phyloP scores from a whole-genome alignment of 2,329 filamentous ascomycete species.

The Calonectria pteridis region DNA sequence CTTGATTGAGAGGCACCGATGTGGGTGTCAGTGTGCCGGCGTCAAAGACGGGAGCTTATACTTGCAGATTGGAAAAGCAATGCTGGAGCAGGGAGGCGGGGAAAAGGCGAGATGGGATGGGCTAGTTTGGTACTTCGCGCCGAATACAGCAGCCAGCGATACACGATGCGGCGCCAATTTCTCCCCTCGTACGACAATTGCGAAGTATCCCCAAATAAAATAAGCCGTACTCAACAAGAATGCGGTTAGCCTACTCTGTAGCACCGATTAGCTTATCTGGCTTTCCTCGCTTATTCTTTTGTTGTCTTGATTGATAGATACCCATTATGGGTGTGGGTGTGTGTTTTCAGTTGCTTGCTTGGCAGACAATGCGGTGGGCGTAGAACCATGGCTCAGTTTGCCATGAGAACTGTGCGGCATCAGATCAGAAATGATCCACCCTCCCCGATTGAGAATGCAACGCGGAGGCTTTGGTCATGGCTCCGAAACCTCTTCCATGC shows the following conservation, averaged over 20 bases:
- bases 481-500: not conserved
- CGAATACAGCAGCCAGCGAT: not conserved
- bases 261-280: not conserved
- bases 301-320: not conserved
- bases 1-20: constrained; percentile 1
- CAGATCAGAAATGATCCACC: not conserved
- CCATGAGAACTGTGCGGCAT: constrained; percentile 8
- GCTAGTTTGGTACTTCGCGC: not conserved
- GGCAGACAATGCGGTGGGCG: not conserved
- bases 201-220: not conserved
- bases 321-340: not conserved
- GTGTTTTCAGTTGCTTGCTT: not conserved
- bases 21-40: constrained; percentile 22
- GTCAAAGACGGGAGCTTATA: constrained; percentile 18
- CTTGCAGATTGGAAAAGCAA: constrained; percentile 16
- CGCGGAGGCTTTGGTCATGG: not conserved
- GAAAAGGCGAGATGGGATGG: not conserved
- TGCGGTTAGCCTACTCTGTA: not conserved
- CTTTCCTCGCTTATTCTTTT: not conserved
- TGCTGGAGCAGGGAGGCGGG: not conserved
- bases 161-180: not conserved
- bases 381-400: constrained; percentile 6
- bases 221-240: not conserved
- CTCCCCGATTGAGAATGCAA: not conserved
- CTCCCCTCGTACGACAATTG: not conserved